Conservation (phyloP, 768 basidiomycete species). For the Serendipita indica region DNA sequence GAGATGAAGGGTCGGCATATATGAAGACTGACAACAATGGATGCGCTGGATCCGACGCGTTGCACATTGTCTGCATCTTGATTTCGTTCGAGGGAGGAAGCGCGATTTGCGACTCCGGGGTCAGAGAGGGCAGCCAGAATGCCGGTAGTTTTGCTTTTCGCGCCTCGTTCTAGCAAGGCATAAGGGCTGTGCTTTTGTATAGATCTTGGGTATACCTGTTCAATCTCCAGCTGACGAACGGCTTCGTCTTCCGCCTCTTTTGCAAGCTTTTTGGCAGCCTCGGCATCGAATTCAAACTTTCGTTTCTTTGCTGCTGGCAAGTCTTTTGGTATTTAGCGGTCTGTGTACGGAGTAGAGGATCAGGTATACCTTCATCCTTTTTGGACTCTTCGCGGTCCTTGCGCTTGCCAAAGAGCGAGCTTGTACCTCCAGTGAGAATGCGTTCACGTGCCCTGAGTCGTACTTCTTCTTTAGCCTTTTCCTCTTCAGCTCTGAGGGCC, state of each 20-base stretch:
- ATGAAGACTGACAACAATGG: slow-evolving; percentile 45
- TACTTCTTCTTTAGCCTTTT: slow-evolving; percentile 56
- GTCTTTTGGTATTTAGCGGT: neutral
- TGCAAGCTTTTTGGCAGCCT: slow-evolving; percentile 53
- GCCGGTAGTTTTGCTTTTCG: slow-evolving; percentile 83
- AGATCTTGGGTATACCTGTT: slow-evolving; percentile 31
- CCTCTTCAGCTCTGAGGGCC: slow-evolving; percentile 59
- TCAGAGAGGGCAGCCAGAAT: slow-evolving; percentile 92
- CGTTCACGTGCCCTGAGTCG: slow-evolving; percentile 70
- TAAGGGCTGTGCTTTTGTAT: neutral
- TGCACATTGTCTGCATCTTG: slow-evolving; percentile 79
- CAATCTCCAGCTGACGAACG: slow-evolving; percentile 61
- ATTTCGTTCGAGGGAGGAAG: slow-evolving; percentile 49
- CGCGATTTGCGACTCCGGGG: slow-evolving; percentile 40
- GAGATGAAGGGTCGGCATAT: slow-evolving; percentile 6
- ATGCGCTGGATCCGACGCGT: slow-evolving; percentile 67
- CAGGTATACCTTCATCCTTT: slow-evolving; percentile 31
- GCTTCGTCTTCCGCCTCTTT: slow-evolving; percentile 83
- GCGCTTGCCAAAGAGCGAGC: slow-evolving; percentile 2
- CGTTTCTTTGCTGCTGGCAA: slow-evolving; percentile 56
- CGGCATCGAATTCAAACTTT: slow-evolving; percentile 70
- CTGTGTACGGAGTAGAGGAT: neutral
- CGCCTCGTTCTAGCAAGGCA: slow-evolving; percentile 39
- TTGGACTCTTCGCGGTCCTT: slow-evolving; percentile 40
- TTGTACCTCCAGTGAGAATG: slow-evolving; percentile 49